phyloP scores from a whole-genome alignment of 1,284 basidiomycete species.

The Hypsizygus ulmarius region DNA sequence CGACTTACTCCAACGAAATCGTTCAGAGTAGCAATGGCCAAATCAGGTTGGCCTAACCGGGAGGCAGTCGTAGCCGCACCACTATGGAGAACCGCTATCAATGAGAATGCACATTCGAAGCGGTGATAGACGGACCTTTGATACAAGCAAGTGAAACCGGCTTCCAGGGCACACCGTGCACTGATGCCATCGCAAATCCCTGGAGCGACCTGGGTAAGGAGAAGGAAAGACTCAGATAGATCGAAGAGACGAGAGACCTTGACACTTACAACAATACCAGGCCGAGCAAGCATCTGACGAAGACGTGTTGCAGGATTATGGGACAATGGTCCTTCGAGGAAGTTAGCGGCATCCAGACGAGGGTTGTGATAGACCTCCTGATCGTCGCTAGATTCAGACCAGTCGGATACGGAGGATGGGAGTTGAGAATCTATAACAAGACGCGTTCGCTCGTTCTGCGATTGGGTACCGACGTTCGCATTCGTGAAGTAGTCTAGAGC shows the following conservation, averaged over 20 bases:
- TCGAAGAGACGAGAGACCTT: background rate
- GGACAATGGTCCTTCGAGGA: constrained; percentile 64
- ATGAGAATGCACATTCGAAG: background rate
- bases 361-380: constrained; percentile 48
- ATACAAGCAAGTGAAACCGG: constrained; percentile 74
- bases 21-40: constrained; percentile 78
- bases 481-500: constrained; percentile 29
- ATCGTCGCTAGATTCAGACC: constrained; percentile 7
- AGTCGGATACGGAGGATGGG: background rate
- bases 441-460: constrained; percentile 2
- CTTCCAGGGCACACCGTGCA: constrained; percentile 73
- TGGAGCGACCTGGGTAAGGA: constrained; percentile 50
- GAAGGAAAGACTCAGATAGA: background rate
- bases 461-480: constrained; percentile 6
- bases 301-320: constrained; percentile 67
- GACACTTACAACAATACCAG: constrained; percentile 67
- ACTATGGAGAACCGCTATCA: constrained; percentile 25
- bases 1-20: constrained; percentile 64
- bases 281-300: constrained; percentile 72
- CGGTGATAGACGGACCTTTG: constrained; percentile 43
- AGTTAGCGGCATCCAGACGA: constrained; percentile 67
- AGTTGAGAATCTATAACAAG: constrained; percentile 1
- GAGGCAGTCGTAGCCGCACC: constrained; percentile 79
- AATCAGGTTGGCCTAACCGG: constrained; percentile 73
- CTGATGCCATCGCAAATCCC: constrained; percentile 83